A percentile compares a stretch with the other conserved stretches of the same genome.
Conservation (phyloP, 2,329 filamentous ascomycete genomes). For the Mycocentrospora acerina region DNA sequence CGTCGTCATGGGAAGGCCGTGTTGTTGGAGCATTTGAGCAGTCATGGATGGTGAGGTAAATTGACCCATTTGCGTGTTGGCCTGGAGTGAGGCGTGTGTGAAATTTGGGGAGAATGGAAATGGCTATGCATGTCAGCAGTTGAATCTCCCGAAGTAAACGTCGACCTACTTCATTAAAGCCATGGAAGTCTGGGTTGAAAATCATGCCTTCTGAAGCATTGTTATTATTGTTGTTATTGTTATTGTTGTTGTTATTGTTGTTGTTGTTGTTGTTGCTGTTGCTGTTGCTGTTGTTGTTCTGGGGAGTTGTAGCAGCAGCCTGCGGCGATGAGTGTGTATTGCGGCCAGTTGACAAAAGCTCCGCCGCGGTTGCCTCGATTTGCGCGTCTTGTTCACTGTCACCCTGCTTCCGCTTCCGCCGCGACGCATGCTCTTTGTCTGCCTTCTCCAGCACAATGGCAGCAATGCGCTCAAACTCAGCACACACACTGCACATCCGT, state of each 20-base stretch:
- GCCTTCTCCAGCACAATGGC: conserved; percentile 87
- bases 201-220: conserved; percentile 24
- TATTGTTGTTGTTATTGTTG: too few species aligned
- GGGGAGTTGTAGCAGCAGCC: conserved; percentile 17
- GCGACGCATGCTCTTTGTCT: conserved; percentile 77
- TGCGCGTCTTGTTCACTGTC: conserved; percentile 52
- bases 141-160: not conserved
- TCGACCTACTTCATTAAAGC: conserved; percentile 40
- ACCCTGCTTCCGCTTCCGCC: conserved; percentile 79
- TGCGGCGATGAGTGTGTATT: conserved; percentile 32
- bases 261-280: conserved; percentile 8
- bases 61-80: conserved; percentile 27
- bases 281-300: too few species aligned
- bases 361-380: conserved; percentile 40
- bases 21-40: conserved; percentile 33
- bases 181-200: conserved; percentile 39
- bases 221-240: too few species aligned
- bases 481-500: conserved; percentile 89
- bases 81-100: conserved; percentile 40
- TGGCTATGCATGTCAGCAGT: conserved; percentile 29
- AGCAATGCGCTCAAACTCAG: conserved; percentile 95
- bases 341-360: conserved; percentile 34
- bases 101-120: conserved; percentile 45
- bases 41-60: conserved; percentile 35
- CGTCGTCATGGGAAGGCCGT: conserved; percentile 24